phyloP scores from a whole-genome alignment of 768 basidiomycete species.

The Crucibulum laeve region DNA sequence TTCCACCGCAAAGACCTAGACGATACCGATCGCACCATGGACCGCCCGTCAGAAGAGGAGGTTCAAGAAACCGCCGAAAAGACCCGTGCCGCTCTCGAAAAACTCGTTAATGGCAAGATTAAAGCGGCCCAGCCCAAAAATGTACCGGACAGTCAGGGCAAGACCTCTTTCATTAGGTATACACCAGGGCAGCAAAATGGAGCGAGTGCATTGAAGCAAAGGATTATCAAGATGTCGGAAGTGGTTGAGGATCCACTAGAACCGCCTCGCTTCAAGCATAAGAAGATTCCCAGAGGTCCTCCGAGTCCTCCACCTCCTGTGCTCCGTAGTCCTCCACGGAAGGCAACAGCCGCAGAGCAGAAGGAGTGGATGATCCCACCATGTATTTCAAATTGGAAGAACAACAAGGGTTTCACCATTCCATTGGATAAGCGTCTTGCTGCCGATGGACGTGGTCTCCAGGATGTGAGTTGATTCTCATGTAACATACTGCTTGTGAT shows the following conservation, averaged over 20 bases:
- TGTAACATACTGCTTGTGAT: background rate
- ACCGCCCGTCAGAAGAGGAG: slow-evolving; percentile 91
- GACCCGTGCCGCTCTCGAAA: slow-evolving; percentile 88
- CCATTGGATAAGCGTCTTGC: slow-evolving; percentile 97
- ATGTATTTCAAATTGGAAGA: slow-evolving; percentile 99
- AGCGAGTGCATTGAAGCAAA: slow-evolving; percentile 70
- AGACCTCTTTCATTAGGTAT: slow-evolving; percentile 90
- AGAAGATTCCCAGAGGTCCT: slow-evolving; percentile 96
- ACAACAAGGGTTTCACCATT: slow-evolving; percentile 99
- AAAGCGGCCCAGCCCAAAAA: slow-evolving; percentile 98
- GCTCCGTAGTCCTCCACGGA: slow-evolving; percentile 89
- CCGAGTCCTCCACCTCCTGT: slow-evolving; percentile 97
- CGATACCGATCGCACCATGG: slow-evolving; percentile 72
- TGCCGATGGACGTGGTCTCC: slow-evolving; percentile 96
- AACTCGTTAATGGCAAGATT: slow-evolving; percentile 92
- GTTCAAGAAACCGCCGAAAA: slow-evolving; percentile 88
- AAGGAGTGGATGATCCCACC: slow-evolving; percentile 99
- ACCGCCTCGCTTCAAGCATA: slow-evolving; percentile 96
- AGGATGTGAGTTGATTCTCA: slow-evolving; percentile 67
- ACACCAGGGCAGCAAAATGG: slow-evolving; percentile 89
- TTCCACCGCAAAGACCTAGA: slow-evolving; percentile 83
- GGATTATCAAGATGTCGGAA: slow-evolving; percentile 99
- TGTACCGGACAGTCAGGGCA: slow-evolving; percentile 79
- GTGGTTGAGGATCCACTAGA: slow-evolving; percentile 97
- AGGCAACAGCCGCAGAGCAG: slow-evolving; percentile 94